These are phyloP conservation scores for Coniosporium apollinis DNA, from an alignment of 495 filamentous ascomycete genomes.

Conservation along the genomic window DNA sequence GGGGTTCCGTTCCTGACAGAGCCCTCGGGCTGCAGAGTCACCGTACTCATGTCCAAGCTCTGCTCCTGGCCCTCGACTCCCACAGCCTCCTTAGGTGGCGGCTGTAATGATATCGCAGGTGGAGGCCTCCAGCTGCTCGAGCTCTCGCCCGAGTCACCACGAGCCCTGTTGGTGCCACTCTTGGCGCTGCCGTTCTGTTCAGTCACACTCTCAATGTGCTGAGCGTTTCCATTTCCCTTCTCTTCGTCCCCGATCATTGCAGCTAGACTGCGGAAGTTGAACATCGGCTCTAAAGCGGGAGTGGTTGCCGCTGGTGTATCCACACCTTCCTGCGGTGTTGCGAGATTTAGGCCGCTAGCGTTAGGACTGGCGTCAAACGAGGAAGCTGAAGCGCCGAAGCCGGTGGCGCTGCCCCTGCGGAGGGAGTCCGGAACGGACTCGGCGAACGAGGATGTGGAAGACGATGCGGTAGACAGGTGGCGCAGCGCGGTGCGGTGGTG, in stretches of 20 bases:
- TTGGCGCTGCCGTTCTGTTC: neutral
- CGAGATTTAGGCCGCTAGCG: conserved; percentile 19
- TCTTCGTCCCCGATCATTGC: conserved; percentile 65
- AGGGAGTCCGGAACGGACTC: conserved; percentile 45
- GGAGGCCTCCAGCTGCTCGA: conserved; percentile 13
- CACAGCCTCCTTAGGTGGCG: too few species aligned
- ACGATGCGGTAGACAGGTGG: conserved; percentile 70
- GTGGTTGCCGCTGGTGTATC: conserved; percentile 9
- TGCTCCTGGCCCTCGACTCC: too few species aligned
- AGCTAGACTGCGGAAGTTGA: conserved; percentile 80
- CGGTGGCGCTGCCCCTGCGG: conserved; percentile 19
- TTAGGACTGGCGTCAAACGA: conserved; percentile 27
- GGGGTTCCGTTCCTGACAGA: too few species aligned
- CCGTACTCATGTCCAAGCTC: too few species aligned
- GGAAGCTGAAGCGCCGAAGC: conserved; percentile 16
- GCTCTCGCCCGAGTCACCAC: conserved; percentile 12
- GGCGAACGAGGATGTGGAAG: conserved; percentile 54
- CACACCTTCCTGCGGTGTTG: conserved; percentile 17
- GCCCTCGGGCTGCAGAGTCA: too few species aligned
- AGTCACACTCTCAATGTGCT: conserved; percentile 16
- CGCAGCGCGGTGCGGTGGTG: conserved; percentile 49
- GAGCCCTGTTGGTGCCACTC: conserved; percentile 5
- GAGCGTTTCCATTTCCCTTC: conserved; percentile 17
- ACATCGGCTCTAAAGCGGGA: conserved; percentile 54
- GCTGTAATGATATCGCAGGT: too few species aligned